Conservation (phyloP, 257 asterid species). For the Solanum habrochaites region DNA sequence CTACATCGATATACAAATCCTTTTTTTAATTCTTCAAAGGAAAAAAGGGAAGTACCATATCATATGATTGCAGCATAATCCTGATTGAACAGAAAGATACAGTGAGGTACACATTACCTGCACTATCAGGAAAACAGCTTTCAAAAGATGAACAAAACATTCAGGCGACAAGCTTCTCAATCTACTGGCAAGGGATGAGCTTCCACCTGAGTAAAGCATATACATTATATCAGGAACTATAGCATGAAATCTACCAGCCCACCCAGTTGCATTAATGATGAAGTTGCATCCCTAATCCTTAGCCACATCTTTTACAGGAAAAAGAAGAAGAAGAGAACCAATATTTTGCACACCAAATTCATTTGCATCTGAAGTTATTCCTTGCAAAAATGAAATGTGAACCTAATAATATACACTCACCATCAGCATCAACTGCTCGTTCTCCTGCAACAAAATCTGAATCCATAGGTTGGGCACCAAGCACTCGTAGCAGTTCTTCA, state of each 20-base stretch:
- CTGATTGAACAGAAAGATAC: neutral
- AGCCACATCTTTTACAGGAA: neutral
- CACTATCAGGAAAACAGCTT: constrained; percentile 73
- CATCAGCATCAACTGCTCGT: constrained; percentile 65
- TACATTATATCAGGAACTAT: neutral
- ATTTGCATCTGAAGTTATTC: neutral
- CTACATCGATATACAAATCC: neutral
- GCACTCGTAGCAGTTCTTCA: constrained; percentile 53
- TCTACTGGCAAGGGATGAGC: constrained; percentile 84
- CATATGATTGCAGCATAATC: neutral
- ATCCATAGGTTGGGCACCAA: constrained; percentile 41
- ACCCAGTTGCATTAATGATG: neutral
- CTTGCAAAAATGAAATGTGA: neutral
- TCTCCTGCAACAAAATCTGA: constrained; percentile 70
- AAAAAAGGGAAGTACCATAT: neutral
- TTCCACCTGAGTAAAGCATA: constrained; percentile 48
- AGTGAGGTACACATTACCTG: constrained; percentile 67
- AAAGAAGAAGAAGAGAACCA: neutral
- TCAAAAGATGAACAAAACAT: constrained; percentile 79
- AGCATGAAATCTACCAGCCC: neutral
- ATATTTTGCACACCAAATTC: neutral
- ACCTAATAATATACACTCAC: constrained; percentile 28
- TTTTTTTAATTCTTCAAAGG: neutral
- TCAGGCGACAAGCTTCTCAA: constrained; percentile 83
- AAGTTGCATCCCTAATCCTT: neutral